Base-by-base conservation (phyloP, 331 rosid genomes). In the Acacia concinna region DNA sequence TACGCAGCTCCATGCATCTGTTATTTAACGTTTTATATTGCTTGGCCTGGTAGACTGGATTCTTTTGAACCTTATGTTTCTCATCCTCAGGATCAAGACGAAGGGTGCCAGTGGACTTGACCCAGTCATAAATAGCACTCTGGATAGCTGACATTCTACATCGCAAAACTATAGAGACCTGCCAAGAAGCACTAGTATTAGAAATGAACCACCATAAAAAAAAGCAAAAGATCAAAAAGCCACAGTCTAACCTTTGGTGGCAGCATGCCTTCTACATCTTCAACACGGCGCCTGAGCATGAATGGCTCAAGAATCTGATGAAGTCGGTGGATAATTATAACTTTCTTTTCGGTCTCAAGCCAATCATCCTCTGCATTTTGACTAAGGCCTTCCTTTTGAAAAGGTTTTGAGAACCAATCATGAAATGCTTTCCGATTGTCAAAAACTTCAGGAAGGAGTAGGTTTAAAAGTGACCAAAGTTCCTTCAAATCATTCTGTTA, bases 251-350 rank as follows among this genome's bases (percentile, higher is more conserved):
- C 99, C 97, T 95, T 95, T 23, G 97, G 88, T 8, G 98, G 99
- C 76, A 95, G 92, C 34, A 92, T 91, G 77, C 99, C 99, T 91
- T 95, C 99, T 30, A 95, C 99, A 37, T 95, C 99, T 83, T 95
- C 98, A 78, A 95, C 99, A 37, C 99, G 99, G 13, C 99, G 98
- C 86, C 99, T 86, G 18, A 95, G 97, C 99, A 95, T 95, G 84
- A 95, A 95, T 71, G 99, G 99, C 88, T 95, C 99, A 32, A 95
- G 94, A 89, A 95, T 95, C 85, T 95, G 99, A 87, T 95, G 99
- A 82, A 95, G 98, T 21, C 99, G 91, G 69, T 95, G 99, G 79
- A 95, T 95, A 57, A 91, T 91, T 81, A 95, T 95, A 52, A 95
- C 97, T 81, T 95, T 95, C 78, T 95, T 95, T 75, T 95, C 99